These are phyloP conservation scores for Nicotiana undulata DNA, from an alignment of 257 asterid genomes.

Conservation along the genomic window DNA sequence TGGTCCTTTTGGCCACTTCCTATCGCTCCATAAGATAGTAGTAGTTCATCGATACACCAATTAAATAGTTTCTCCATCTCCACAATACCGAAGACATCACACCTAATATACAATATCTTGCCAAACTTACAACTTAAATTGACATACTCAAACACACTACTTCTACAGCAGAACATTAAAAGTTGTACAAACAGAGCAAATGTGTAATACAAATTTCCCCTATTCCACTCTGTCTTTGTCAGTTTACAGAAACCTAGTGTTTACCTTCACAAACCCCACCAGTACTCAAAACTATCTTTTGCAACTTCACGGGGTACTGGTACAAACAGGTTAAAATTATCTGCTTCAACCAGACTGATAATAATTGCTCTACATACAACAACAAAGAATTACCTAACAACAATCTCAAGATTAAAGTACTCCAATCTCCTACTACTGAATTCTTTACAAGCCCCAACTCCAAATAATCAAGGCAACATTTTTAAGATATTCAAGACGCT, in stretches of 20 bases:
- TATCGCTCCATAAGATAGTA: no score
- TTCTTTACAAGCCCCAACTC: constrained; percentile 5
- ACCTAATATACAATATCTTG: background rate
- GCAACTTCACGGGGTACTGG: background rate
- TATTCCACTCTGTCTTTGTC: background rate
- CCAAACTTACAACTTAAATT: background rate
- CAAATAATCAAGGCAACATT: background rate
- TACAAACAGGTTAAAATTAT: constrained; percentile 4
- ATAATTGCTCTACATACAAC: background rate
- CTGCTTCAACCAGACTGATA: constrained; percentile 1
- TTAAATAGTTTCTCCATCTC: no score
- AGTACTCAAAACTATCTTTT: background rate
- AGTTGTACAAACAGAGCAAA: background rate
- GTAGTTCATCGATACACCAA: no score
- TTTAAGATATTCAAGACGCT: background rate
- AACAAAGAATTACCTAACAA: background rate
- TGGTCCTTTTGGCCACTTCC: no score
- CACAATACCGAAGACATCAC: background rate
- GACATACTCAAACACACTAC: background rate
- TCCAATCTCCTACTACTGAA: constrained; percentile 1
- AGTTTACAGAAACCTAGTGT: background rate
- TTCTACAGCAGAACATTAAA: background rate
- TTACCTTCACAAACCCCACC: constrained; percentile 5
- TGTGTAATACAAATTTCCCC: background rate
- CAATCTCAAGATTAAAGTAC: background rate